Evolutionary conservation across 75 land plant species (phyloP).

Genomic region (Ceratopteris richardii): DNA sequence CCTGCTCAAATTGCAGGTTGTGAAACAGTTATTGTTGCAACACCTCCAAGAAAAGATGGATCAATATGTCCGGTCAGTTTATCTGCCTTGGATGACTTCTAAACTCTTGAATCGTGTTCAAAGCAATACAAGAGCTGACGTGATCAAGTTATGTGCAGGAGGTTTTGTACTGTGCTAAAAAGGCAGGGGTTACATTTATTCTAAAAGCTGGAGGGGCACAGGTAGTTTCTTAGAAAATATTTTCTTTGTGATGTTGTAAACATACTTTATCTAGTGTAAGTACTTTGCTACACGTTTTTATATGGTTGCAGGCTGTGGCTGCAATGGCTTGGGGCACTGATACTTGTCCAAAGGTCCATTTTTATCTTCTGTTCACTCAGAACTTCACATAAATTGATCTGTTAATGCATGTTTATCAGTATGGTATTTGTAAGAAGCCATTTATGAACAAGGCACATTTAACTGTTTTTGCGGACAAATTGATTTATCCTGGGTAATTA

Average conservation of each 20-base stretch:
- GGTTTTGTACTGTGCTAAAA: constrained; percentile 96
- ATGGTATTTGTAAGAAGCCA: background rate
- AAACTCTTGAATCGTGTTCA: background rate
- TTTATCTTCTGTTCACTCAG: background rate
- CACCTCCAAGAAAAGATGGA: constrained; percentile 87
- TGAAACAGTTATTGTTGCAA: constrained; percentile 81
- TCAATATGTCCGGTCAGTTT: constrained; percentile 83
- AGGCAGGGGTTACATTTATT: constrained; percentile 93
- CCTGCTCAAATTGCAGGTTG: constrained; percentile 99
- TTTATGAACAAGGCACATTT: background rate
- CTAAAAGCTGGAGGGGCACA: constrained; percentile 99
- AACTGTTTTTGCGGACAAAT: background rate
- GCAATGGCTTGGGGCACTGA: constrained; percentile 99
- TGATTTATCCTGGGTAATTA: too few species aligned
- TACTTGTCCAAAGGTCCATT: constrained; percentile 87
- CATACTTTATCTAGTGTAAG: too few species aligned
- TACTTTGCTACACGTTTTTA: too few species aligned
- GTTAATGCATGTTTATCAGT: background rate
- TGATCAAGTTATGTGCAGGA: constrained; percentile 43
- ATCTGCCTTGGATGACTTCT: too few species aligned
- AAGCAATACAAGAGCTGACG: background rate
- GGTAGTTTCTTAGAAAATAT: constrained; percentile 26
- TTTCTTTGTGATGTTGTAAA: too few species aligned
- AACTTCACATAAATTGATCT: too few species aligned
- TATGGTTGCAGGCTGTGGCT: constrained; percentile 75